Conservation (phyloP, 352 stramenopile species). For the Globisporangium spiculum region DNA sequence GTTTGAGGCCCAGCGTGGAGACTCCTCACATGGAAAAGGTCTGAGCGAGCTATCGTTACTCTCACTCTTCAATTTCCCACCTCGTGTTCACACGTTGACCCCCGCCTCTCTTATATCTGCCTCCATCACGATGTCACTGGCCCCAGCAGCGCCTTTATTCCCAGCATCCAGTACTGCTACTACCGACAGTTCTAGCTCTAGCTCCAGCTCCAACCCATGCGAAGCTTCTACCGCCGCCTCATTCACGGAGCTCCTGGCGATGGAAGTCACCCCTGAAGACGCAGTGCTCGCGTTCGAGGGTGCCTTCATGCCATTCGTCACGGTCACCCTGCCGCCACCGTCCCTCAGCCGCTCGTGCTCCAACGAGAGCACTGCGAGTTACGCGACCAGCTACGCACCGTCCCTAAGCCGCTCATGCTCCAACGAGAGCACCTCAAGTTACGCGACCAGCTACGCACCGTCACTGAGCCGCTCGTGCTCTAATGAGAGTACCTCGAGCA, state of each 20-base stretch:
- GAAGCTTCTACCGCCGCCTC: not conserved
- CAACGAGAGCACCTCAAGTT: not conserved
- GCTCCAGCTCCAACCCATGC: not conserved
- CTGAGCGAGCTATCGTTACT: not conserved
- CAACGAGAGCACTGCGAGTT: slow-evolving; percentile 1
- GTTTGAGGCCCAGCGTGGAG: not conserved
- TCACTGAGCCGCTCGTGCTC: not conserved
- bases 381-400: not conserved
- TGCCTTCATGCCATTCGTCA: slow-evolving; percentile 8
- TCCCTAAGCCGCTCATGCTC: not conserved
- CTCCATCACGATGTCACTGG: slow-evolving; percentile 15
- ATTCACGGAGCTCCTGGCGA: slow-evolving; percentile 5
- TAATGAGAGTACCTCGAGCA: not conserved
- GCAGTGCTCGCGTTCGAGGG: slow-evolving; percentile 7
- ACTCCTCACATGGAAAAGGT: not conserved
- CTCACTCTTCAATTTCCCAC: slow-evolving; percentile 11
- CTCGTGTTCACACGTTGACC: slow-evolving; percentile 18
- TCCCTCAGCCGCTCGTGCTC: slow-evolving; percentile 2
- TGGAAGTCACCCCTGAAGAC: not conserved
- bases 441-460: not conserved
- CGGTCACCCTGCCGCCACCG: not conserved
- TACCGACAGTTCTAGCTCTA: not conserved
- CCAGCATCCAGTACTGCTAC: not conserved
- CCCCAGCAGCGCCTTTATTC: slow-evolving; percentile 14
- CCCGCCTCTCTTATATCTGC: not conserved